Conservation (phyloP, 148 eudicot genomes). For the Pouteria glomerata region DNA sequence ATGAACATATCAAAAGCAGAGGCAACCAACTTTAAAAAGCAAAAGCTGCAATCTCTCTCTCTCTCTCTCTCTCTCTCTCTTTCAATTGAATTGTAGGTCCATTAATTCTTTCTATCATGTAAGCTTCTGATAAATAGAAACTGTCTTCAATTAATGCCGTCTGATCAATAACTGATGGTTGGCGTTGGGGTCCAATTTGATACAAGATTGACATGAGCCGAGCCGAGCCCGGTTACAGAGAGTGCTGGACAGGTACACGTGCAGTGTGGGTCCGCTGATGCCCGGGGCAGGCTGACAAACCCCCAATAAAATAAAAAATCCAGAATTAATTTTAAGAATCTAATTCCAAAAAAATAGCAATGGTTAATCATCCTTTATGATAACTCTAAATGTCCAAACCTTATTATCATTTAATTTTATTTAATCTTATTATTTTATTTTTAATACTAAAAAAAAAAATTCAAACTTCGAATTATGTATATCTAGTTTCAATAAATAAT, state of each 20-base stretch:
- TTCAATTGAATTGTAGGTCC: neutral
- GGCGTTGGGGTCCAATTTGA: neutral
- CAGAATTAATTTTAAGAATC: no score
- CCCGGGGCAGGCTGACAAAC: no score
- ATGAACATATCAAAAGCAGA: conserved; percentile 19
- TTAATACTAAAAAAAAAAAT: no score
- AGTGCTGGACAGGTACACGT: conserved; percentile 11
- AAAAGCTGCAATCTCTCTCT: conserved; percentile 24
- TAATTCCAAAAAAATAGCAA: no score
- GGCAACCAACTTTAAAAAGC: conserved; percentile 20
- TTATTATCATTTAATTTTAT: no score
- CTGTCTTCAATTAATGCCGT: neutral
- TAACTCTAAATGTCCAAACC: no score
- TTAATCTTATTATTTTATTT: no score
- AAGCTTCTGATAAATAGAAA: neutral
- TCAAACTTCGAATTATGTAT: no score
- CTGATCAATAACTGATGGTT: neutral
- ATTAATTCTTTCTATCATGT: neutral
- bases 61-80: neutral
- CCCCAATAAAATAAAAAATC: no score
- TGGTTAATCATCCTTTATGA: no score
- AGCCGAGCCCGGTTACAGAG: neutral
- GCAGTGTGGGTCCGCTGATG: conserved; percentile 10
- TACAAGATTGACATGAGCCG: neutral
- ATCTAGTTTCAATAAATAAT: no score